phyloP scores from a whole-genome alignment of 768 basidiomycete genomes.

The Lentinus brumalis region DNA sequence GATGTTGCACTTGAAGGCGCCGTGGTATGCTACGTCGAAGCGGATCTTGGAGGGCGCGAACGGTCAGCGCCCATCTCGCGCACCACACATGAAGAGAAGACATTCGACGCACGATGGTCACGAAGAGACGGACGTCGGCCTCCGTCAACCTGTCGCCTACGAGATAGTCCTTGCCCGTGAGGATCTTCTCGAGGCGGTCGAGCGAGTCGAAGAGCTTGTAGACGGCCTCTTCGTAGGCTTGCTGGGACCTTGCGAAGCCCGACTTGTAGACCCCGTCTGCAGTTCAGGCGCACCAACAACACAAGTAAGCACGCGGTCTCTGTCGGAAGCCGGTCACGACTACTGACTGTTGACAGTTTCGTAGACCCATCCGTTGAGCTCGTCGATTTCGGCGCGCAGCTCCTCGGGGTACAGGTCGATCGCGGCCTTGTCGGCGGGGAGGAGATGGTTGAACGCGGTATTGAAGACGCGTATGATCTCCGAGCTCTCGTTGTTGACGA shows the following conservation, averaged over 20 bases:
- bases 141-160: conserved; percentile 84
- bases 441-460: conserved; percentile 71
- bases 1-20: conserved; percentile 94
- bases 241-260: conserved; percentile 83
- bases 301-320: too few relatives aligned
- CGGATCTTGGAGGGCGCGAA: conserved; percentile 53
- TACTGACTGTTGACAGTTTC: conserved; percentile 73
- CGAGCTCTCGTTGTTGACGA: conserved; percentile 95
- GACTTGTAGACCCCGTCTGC: conserved; percentile 85
- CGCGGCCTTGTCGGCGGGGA: conserved; percentile 64
- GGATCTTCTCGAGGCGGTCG: conserved; percentile 76
- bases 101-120: conserved; percentile 57
- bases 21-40: conserved; percentile 88
- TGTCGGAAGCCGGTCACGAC: too few relatives aligned
- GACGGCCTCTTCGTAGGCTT: conserved; percentile 81
- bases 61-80: too few relatives aligned
- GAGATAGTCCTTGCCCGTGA: conserved; percentile 80
- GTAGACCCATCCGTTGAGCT: conserved; percentile 85
- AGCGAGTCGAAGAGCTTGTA: conserved; percentile 73
- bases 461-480: conserved; percentile 97
- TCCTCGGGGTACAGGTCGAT: conserved; percentile 80
- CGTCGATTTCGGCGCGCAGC: conserved; percentile 77
- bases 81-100: too few relatives aligned
- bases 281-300: neutral
- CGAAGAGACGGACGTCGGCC: conserved; percentile 84